These are phyloP conservation scores for Oryza punctata DNA, from an alignment of 176 grass and related monocot species.

Conservation along the genomic window DNA sequence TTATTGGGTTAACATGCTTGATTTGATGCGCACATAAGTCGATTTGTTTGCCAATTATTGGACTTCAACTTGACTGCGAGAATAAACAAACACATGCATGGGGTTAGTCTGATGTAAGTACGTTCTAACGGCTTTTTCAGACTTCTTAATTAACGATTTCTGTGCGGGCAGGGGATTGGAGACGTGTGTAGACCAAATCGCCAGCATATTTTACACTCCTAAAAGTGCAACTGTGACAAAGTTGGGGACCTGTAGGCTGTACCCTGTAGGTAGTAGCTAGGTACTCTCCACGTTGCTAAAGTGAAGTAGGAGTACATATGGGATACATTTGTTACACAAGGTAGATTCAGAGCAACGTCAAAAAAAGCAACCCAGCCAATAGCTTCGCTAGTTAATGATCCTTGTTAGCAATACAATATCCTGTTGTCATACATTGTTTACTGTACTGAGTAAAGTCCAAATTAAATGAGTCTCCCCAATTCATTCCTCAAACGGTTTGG, in stretches of 20 bases:
- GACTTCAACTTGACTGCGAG: neutral
- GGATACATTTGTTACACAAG: neutral
- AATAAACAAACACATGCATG: neutral
- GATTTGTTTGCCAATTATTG: constrained; percentile 20
- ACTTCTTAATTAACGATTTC: neutral
- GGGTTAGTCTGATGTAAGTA: neutral
- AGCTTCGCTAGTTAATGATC: neutral
- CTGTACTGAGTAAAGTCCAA: neutral
- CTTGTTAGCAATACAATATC: neutral
- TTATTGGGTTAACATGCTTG: constrained; percentile 38
- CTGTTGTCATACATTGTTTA: neutral
- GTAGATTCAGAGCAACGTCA: constrained; percentile 1
- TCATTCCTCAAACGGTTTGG: neutral
- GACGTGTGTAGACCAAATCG: neutral
- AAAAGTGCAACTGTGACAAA: neutral
- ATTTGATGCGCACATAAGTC: neutral
- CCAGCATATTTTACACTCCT: neutral
- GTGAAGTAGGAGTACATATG: neutral
- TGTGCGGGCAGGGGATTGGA: neutral
- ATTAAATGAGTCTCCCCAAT: neutral
- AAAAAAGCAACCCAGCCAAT: neutral
- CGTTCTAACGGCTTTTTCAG: neutral
- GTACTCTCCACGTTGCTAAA: neutral
- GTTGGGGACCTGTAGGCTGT: neutral
- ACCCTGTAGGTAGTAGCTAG: neutral